Evolutionary conservation across 2,329 filamentous ascomycete species (phyloP), one percentile per base, ranked within the genome.

Genomic region (Epichloe elymi): DNA sequence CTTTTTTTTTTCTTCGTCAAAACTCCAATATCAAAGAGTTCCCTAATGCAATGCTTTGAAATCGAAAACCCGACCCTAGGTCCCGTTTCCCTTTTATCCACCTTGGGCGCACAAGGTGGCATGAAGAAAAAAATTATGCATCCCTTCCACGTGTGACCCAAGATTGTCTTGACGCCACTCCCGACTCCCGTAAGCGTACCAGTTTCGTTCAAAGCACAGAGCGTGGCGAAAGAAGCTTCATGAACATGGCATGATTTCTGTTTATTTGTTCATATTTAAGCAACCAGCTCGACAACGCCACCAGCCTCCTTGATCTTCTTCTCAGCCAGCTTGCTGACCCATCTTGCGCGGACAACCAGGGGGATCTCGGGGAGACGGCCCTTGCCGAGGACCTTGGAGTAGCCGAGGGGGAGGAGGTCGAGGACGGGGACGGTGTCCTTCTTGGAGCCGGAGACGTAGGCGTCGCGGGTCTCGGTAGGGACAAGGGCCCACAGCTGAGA

Each of bases 311-410:
- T 95, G 76, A 98, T 96, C 86, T 98, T 98, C 78, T 88, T 80
- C 85, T 98, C 93, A 62, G 93, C 93, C 72, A 95, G 84, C 71
- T 86, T 86, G 80, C 84, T 89, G 75, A 98, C 87, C 79, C 89
- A 97, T 71, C 93, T 80, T 63, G 93, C 91, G 70, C 88, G 88
- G 62, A 98, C 90, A 67, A 98, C 88, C 66, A 98, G 74, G 62
- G 93, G 93, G 67, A 97, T 82, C 68, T 91, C 79, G 67, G 93
- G 93, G 66, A 97, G 79, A 69, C 91, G 85, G 74, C 93, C 93
- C 84, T 98, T 98, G 72, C 93, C 94, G 70, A 98, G 86, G 62
- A 98, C 83, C 80, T 98, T 98, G 70, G 89, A 87, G 84, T 97
- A 98, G 65, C 94, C 93, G 73, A 95, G 85, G 65, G 65, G 80